Evolutionary conservation across 108 stramenopile genomes (phyloP), one percentile per base, ranked within the genome.

Genomic region (Asterionellopsis glacialis): DNA sequence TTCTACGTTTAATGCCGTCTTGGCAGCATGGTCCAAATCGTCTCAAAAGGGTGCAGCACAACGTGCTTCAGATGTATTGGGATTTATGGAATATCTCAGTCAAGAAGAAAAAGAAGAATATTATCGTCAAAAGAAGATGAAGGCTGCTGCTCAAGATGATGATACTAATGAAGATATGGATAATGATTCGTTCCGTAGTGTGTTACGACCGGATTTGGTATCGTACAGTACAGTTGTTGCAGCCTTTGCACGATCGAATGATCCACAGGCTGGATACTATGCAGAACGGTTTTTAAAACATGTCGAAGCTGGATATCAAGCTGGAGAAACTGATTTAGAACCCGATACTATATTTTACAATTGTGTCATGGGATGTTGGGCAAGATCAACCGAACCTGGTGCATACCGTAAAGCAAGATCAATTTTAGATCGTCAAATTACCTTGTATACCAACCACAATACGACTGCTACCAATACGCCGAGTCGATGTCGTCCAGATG

Each of bases 271-370:
- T 18, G 85, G 83, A n/a, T 14, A 54, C 16, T 63, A 73, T 58
- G 90, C 90, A 0, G 85, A 91, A 18, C 57, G 50, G 23, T 75
- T 85, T n/a, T 51, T 91, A 25, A 51, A 68, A 9, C 61, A 76
- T 50, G 45, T 77, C 18, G 73, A 80, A 58, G 41, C 52, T 57
- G 68, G 53, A 0, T 80, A 24, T 47, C 57, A 53, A 40, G 68
- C 64, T 12, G 68, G 63, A 65, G 77, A 78, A 10, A 57, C 58
- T n/a, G 41, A 55, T 10, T 25, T 84, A 1, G 41, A 45, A 23
- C 77, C 75, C 0, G 86, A 91, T 24, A 77, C 86, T 0, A 78
- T 91, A 21, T 43, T 88, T 0, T 91, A 83, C 73, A 91, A 91
- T 52, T 70, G 74, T 41, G 90, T 79, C 33, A 86, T 91, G 50